Evolutionary conservation across 768 basidiomycete species (phyloP).

Genomic region (Strobilomyces confusus): DNA sequence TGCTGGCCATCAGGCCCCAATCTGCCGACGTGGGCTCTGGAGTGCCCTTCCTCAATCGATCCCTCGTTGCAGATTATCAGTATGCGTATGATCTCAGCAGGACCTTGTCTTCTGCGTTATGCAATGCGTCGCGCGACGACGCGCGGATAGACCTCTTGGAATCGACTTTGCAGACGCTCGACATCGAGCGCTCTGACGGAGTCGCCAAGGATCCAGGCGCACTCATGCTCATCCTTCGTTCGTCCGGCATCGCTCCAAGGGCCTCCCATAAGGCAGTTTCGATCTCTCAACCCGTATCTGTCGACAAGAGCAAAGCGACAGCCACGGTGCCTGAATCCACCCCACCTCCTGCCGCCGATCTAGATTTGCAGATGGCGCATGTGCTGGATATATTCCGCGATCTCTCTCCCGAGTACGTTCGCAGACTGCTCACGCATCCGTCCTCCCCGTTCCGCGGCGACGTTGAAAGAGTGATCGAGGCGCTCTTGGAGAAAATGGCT

Average conservation of each 20-base stretch:
- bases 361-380: conserved; percentile 60
- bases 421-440: conserved; percentile 48
- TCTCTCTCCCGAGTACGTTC: conserved; percentile 51
- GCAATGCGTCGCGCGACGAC: conserved; percentile 48
- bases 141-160: conserved; percentile 56
- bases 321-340: conserved; percentile 14
- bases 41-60: conserved; percentile 61
- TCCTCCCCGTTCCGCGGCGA: conserved; percentile 47
- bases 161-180: conserved; percentile 42
- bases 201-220: conserved; percentile 45
- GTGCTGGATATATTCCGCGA: conserved; percentile 77
- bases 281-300: conserved; percentile 27
- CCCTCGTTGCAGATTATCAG: conserved; percentile 72
- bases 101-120: conserved; percentile 44
- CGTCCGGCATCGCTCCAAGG: conserved; percentile 46
- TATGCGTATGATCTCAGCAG: conserved; percentile 56
- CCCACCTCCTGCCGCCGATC: conserved; percentile 34
- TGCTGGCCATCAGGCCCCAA: conserved; percentile 44
- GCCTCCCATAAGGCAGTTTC: conserved; percentile 18
- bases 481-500: conserved; percentile 72
- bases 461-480: conserved; percentile 61
- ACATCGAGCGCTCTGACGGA: conserved; percentile 15
- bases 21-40: conserved; percentile 11
- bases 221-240: conserved; percentile 59
- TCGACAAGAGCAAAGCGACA: conserved; percentile 42